Evolutionary conservation across 2,329 filamentous ascomycete species (phyloP).

Genomic region (Metarhizium robertsii): DNA sequence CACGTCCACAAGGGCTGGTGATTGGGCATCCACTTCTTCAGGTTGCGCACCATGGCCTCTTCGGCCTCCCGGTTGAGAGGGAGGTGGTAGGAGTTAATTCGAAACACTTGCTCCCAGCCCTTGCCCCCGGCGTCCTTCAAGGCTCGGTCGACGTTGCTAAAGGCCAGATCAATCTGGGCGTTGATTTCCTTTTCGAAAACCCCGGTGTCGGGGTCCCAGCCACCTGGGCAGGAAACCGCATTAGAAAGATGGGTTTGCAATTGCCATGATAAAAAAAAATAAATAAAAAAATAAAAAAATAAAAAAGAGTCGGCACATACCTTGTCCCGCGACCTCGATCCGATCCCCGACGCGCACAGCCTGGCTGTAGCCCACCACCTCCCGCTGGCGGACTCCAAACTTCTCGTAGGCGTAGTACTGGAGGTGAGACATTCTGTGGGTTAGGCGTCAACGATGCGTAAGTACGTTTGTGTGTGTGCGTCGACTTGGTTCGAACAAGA

Average conservation of each 20-base stretch:
- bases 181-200: slow-evolving; percentile 25
- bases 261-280: no score
- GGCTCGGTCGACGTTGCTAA: slow-evolving; percentile 44
- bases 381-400: not conserved
- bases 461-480: no score
- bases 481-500: no score
- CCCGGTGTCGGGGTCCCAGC: slow-evolving; percentile 18
- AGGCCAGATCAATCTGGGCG: slow-evolving; percentile 41
- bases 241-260: slow-evolving; percentile 43
- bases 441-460: no score
- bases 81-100: slow-evolving; percentile 35
- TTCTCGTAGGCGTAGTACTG: slow-evolving; percentile 1
- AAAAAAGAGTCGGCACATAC: slow-evolving; percentile 20
- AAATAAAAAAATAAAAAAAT: no score
- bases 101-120: slow-evolving; percentile 46
- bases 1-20: slow-evolving; percentile 45
- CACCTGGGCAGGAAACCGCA: slow-evolving; percentile 13
- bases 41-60: slow-evolving; percentile 33
- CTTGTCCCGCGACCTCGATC: slow-evolving; percentile 43
- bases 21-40: slow-evolving; percentile 40
- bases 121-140: slow-evolving; percentile 44
- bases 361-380: not conserved
- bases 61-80: slow-evolving; percentile 29
- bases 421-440: not conserved
- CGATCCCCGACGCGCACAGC: not conserved